Percentiles rank a stretch among this genome's conserved stretches.
These are phyloP conservation scores for Gossypium gossypioides DNA, from an alignment of 441 rosid genomes.

Conservation along the genomic window DNA sequence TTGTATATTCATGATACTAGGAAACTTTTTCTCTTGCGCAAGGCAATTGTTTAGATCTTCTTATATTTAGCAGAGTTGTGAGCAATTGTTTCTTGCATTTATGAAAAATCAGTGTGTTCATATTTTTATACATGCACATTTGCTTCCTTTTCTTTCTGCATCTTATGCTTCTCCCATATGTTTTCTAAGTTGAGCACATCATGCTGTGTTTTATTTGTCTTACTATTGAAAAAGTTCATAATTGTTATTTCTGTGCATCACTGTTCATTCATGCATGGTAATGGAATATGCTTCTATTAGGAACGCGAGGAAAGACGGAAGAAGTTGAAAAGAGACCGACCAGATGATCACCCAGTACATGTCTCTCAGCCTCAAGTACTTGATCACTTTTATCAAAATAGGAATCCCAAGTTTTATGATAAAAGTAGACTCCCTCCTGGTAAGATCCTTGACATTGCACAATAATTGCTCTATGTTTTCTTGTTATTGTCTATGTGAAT, in stretches of 20 bases:
- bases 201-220: background rate
- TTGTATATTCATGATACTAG: background rate
- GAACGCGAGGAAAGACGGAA: slow-evolving; percentile 92
- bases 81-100: background rate
- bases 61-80: background rate
- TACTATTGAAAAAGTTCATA: background rate
- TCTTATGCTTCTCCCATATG: background rate
- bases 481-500: background rate
- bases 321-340: slow-evolving; percentile 54
- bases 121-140: background rate
- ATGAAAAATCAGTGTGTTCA: background rate
- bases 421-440: slow-evolving; percentile 83
- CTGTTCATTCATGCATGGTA: background rate
- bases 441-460: slow-evolving; percentile 18
- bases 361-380: slow-evolving; percentile 40
- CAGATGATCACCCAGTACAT: slow-evolving; percentile 47
- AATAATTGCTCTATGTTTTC: background rate
- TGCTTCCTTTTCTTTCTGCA: background rate
- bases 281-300: slow-evolving; percentile 26
- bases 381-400: slow-evolving; percentile 43
- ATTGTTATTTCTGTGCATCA: background rate
- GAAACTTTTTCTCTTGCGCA: background rate
- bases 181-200: background rate
- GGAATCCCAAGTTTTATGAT: slow-evolving; percentile 44
- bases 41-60: background rate